A percentile compares a stretch with the other conserved stretches of the same genome.
phyloP scores from a whole-genome alignment of 805 yeast genomes.

The Pichia gijzeniarum region DNA sequence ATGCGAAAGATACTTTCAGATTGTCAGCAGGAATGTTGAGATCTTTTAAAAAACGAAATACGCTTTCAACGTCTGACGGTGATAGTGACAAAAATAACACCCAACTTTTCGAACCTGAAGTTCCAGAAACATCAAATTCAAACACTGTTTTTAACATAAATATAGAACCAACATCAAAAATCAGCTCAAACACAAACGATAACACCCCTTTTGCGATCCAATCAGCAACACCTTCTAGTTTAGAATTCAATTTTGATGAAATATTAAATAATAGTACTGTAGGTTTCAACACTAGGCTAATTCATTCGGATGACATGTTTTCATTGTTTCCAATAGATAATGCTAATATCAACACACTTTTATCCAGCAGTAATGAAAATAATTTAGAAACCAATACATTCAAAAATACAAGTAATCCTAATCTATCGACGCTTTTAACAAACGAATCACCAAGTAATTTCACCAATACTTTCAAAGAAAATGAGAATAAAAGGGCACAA shows the following conservation, averaged over 20 bases:
- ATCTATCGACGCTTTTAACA: neutral
- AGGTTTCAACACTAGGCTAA: slow-evolving; percentile 33
- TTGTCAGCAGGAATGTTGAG: slow-evolving; percentile 32
- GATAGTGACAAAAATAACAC: neutral
- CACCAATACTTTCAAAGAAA: neutral
- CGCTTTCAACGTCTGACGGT: slow-evolving; percentile 8
- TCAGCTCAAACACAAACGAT: neutral
- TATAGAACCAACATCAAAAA: neutral
- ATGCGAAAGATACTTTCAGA: slow-evolving; percentile 19
- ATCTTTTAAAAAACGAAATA: slow-evolving; percentile 29
- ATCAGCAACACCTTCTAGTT: neutral
- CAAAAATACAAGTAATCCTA: neutral
- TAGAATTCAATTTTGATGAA: slow-evolving; percentile 25
- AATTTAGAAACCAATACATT: neutral
- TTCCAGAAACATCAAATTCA: neutral
- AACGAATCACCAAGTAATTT: neutral
- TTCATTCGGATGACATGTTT: slow-evolving; percentile 32
- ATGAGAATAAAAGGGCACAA: neutral
- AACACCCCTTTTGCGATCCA: neutral
- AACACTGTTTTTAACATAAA: neutral
- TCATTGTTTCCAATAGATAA: slow-evolving; percentile 9
- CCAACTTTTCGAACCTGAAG: neutral
- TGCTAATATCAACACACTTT: neutral
- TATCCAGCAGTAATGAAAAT: too few species aligned
- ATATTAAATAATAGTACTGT: slow-evolving; percentile 24